Conservation (phyloP, 176 grass and related monocot species). For the Calamus simplicifolius region DNA sequence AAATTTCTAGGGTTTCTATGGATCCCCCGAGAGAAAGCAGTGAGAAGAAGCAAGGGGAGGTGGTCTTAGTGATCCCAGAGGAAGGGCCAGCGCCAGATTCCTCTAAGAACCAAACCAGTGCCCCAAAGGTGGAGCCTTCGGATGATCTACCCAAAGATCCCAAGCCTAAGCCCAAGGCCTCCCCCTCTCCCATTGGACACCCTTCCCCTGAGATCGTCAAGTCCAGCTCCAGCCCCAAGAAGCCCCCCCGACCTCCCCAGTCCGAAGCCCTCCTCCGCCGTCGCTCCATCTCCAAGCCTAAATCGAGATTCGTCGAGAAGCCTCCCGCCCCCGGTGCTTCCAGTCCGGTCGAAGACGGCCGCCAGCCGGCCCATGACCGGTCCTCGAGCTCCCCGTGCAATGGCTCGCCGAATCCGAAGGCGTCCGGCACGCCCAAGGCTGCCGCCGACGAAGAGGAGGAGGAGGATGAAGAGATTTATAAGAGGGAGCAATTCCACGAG, state of each 20-base stretch:
- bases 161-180: too few relatives aligned
- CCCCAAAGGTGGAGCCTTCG: too few relatives aligned
- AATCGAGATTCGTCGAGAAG: constrained; percentile 11
- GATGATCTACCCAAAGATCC: too few relatives aligned
- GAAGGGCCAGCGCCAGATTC: too few relatives aligned
- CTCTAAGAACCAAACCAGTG: too few relatives aligned
- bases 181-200: too few relatives aligned
- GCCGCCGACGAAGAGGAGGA: constrained; percentile 37
- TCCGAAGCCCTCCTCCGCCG: background rate
- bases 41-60: too few relatives aligned
- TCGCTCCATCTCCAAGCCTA: constrained; percentile 5
- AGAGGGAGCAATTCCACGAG: constrained; percentile 9
- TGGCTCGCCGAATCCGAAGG: constrained; percentile 2
- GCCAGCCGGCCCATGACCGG: too few relatives aligned
- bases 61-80: too few relatives aligned
- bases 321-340: background rate
- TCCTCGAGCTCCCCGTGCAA: background rate
- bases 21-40: too few relatives aligned
- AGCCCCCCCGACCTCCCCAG: constrained; percentile 1
- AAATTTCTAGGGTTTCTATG: too few relatives aligned
- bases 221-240: background rate
- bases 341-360: background rate
- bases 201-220: too few relatives aligned
- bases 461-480: constrained; percentile 68
- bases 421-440: background rate